Conservation (phyloP, 208 protist species). For the Ichthyophonus hoferi region DNA sequence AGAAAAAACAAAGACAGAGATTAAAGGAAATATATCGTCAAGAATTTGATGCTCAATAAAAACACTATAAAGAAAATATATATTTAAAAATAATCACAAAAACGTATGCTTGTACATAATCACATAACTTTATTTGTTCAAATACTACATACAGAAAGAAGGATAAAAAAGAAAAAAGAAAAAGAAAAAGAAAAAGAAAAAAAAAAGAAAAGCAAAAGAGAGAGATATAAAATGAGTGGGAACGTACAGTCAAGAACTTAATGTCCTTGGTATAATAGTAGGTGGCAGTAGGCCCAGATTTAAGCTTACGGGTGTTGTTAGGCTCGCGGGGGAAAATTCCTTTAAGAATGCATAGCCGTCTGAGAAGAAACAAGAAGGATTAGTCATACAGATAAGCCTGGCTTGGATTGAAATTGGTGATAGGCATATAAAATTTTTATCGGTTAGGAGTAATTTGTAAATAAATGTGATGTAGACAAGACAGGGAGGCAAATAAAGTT, state of each 20-base stretch:
- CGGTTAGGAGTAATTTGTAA: no score
- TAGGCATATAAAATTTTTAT: no score
- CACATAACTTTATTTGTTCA: no score
- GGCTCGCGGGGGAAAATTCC: constrained; percentile 95
- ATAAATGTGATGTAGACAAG: no score
- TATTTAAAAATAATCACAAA: no score
- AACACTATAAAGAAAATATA: no score
- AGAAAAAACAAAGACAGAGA: no score
- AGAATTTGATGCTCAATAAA: no score
- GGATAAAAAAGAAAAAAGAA: not conserved
- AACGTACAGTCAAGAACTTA: constrained; percentile 77
- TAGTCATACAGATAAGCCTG: not conserved
- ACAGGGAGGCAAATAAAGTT: no score
- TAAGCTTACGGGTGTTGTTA: constrained; percentile 84
- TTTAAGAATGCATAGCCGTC: constrained; percentile 94
- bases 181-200: not conserved
- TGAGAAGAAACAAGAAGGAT: constrained; percentile 28
- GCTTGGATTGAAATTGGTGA: not conserved
- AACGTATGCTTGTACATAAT: no score
- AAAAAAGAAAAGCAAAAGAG: not conserved
- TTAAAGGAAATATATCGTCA: no score
- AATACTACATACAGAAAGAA: not conserved
- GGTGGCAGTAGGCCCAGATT: constrained; percentile 46
- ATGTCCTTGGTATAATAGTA: constrained; percentile 98
- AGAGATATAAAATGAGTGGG: no score